Conservation (phyloP, 2,329 filamentous ascomycete genomes). For the Talaromyces sp. region DNA sequence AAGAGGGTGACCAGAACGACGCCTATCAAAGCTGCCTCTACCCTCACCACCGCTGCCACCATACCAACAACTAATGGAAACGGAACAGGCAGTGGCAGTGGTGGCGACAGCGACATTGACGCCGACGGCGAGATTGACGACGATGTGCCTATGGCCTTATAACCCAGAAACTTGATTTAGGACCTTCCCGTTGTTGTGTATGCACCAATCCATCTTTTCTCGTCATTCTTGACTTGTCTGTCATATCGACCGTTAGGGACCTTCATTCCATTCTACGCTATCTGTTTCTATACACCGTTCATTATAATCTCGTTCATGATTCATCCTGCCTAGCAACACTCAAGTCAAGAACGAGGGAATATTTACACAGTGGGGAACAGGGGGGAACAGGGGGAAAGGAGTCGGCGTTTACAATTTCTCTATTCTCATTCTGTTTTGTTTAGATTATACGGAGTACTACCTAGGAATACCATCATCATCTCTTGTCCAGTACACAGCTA, state of each 20-base stretch:
- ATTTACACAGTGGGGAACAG: not conserved
- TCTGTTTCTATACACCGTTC: not conserved
- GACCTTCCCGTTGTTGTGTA: too few relatives aligned
- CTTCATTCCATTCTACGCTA: not conserved
- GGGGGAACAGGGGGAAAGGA: not conserved
- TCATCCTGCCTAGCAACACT: not conserved
- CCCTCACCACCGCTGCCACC: not conserved
- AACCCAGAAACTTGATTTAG: too few relatives aligned
- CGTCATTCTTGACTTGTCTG: not conserved
- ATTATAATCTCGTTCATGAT: too few relatives aligned
- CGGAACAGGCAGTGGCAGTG: not conserved
- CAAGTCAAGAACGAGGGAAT: not conserved
- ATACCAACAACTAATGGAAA: slow-evolving; percentile 8
- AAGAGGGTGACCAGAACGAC: slow-evolving; percentile 3
- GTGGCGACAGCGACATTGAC: slow-evolving; percentile 13
- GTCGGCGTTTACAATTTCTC: not conserved
- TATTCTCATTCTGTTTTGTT: not conserved
- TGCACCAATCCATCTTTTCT: not conserved
- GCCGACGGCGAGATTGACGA: slow-evolving; percentile 20
- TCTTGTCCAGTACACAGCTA: too few relatives aligned
- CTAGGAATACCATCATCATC: not conserved
- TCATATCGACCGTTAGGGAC: not conserved
- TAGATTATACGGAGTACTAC: not conserved
- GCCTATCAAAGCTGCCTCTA: not conserved
- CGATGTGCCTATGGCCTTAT: slow-evolving; percentile 8